phyloP scores from a whole-genome alignment of 768 basidiomycete genomes.

The Lepiota venenata region DNA sequence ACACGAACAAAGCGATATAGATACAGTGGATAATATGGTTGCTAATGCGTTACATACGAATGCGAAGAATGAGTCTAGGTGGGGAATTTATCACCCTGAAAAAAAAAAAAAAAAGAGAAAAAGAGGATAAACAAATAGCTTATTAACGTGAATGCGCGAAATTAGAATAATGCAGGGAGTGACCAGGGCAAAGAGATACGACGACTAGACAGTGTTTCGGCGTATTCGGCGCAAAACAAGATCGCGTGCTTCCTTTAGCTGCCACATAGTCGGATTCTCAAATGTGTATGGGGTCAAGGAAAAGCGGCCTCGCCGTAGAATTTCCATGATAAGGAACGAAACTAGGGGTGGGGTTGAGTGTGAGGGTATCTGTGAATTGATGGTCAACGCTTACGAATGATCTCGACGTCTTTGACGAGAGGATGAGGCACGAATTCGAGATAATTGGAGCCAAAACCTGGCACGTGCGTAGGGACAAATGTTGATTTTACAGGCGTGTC shows the following conservation, averaged over 20 bases:
- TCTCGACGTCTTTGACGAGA: constrained; percentile 45
- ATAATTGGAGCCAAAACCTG: constrained; percentile 53
- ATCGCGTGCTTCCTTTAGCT: constrained; percentile 36
- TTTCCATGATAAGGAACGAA: constrained; percentile 63
- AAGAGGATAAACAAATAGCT: background rate
- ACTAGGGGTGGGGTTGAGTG: constrained; percentile 30
- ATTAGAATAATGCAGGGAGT: constrained; percentile 9
- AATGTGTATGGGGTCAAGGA: constrained; percentile 44
- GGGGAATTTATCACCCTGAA: background rate
- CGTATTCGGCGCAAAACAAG: constrained; percentile 33
- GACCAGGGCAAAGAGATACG: background rate
- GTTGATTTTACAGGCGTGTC: constrained; percentile 22
- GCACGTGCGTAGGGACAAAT: constrained; percentile 48
- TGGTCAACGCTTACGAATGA: constrained; percentile 39
- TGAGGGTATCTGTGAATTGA: background rate
- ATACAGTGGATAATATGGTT: background rate
- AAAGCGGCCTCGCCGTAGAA: constrained; percentile 58
- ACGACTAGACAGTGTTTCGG: constrained; percentile 31
- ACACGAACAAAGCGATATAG: background rate
- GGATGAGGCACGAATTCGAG: constrained; percentile 53
- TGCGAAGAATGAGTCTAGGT: background rate
- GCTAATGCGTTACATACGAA: background rate
- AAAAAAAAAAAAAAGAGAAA: background rate
- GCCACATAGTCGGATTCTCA: constrained; percentile 47
- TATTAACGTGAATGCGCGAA: constrained; percentile 1